phyloP scores from a whole-genome alignment of 1,284 basidiomycete genomes.

The Leccinum subrobustum region DNA sequence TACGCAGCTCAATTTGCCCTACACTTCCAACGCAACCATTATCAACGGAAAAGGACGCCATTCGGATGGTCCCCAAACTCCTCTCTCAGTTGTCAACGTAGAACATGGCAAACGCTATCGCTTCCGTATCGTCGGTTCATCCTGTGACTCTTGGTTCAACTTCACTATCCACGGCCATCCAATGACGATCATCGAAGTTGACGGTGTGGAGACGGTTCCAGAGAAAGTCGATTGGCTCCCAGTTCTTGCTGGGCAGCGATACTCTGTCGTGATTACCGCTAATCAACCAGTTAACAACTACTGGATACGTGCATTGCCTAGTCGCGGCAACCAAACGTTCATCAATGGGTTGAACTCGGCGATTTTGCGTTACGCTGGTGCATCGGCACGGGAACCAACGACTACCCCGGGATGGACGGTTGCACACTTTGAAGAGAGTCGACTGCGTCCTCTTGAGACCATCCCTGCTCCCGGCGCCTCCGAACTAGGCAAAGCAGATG shows the following conservation, averaged over 20 bases:
- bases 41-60: constrained; percentile 51
- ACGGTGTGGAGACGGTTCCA: constrained; percentile 44
- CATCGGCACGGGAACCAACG: constrained; percentile 35
- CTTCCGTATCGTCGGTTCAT: constrained; percentile 30
- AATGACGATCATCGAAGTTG: constrained; percentile 51
- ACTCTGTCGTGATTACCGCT: constrained; percentile 37
- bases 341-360: constrained; percentile 39
- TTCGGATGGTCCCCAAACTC: constrained; percentile 29
- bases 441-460: constrained; percentile 30
- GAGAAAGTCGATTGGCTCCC: constrained; percentile 35
- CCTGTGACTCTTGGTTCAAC: constrained; percentile 32
- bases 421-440: constrained; percentile 32
- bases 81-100: constrained; percentile 37
- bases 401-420: constrained; percentile 17
- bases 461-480: constrained; percentile 33
- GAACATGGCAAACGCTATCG: constrained; percentile 35
- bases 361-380: constrained; percentile 45
- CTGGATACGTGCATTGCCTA: constrained; percentile 33
- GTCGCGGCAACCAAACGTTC: constrained; percentile 25
- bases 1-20: constrained; percentile 12
- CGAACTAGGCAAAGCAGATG: constrained; percentile 37
- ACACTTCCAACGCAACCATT: constrained; percentile 38
- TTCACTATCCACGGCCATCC: constrained; percentile 43
- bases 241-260: constrained; percentile 38
- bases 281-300: constrained; percentile 37